Percentiles rank a stretch among this genome's conserved stretches.
phyloP scores from a whole-genome alignment of 2,329 filamentous ascomycete species.

The Penicillium hordei region DNA sequence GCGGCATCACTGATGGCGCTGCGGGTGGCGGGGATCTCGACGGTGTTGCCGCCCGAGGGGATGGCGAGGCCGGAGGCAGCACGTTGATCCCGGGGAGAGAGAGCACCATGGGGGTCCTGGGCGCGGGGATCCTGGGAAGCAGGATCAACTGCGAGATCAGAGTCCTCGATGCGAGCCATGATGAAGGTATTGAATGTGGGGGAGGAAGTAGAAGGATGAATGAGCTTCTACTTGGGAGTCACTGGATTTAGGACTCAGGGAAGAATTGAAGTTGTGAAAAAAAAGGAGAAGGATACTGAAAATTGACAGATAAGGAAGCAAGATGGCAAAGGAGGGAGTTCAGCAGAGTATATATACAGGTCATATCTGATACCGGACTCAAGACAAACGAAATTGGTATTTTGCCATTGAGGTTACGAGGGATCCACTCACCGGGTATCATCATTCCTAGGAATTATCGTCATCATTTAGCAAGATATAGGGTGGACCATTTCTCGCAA shows the following conservation, averaged over 20 bases:
- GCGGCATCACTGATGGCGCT: conserved; percentile 67
- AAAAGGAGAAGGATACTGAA: conserved; percentile 2
- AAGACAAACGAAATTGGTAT: conserved; percentile 15
- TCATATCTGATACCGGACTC: conserved; percentile 16
- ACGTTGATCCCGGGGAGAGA: conserved; percentile 31
- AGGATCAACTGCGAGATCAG: conserved; percentile 50
- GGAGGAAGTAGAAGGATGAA: conserved; percentile 5
- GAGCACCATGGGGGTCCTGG: conserved; percentile 18
- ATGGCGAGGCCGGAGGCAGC: conserved; percentile 37
- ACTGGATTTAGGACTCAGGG: conserved; percentile 10
- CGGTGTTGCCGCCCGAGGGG: conserved; percentile 53
- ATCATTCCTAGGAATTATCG: conserved; percentile 43
- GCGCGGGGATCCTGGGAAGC: conserved; percentile 19
- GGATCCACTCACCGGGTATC: conserved; percentile 33
- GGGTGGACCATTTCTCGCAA: conserved; percentile 10
- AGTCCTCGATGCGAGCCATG: conserved; percentile 63
- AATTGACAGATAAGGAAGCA: conserved; percentile 19
- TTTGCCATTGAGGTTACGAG: conserved; percentile 16
- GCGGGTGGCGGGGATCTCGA: conserved; percentile 69
- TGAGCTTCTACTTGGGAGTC: conserved; percentile 15
- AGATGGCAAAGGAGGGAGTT: conserved; percentile 5
- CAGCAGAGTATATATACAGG: conserved; percentile 23
- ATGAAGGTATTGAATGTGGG: conserved; percentile 30
- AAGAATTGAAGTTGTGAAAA: conserved; percentile 6
- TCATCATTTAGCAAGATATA: conserved; percentile 29